Evolutionary conservation across 345 rosid species (phyloP).

Genomic region (Euphorbia pulcherrima): DNA sequence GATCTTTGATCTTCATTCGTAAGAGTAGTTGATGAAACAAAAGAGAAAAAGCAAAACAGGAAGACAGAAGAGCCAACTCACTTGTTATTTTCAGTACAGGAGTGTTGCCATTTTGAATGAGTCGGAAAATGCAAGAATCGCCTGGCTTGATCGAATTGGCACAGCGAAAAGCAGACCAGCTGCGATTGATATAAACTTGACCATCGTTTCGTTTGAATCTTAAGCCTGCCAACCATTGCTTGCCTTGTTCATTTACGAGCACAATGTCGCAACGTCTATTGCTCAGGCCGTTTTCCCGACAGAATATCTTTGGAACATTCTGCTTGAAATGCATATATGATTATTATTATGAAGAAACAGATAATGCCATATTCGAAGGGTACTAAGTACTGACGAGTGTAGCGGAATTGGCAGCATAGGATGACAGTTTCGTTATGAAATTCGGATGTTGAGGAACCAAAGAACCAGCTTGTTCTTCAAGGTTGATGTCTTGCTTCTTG

Average conservation of each 20-base stretch:
- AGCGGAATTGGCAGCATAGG: neutral
- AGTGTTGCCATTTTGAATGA: neutral
- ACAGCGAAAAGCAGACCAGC: constrained; percentile 11
- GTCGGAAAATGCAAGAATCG: constrained; percentile 4
- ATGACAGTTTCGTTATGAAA: neutral
- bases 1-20: neutral
- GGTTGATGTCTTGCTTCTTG: neutral
- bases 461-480: neutral
- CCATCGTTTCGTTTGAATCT: neutral
- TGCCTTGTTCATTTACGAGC: constrained; percentile 11
- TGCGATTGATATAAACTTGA: neutral
- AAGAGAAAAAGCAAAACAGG: neutral
- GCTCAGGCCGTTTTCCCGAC: neutral
- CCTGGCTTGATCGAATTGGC: constrained; percentile 10
- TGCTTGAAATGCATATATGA: neutral
- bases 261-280: neutral
- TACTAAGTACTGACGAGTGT: neutral
- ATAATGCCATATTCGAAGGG: neutral
- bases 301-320: neutral
- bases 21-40: neutral
- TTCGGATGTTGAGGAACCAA: neutral
- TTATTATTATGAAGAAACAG: neutral
- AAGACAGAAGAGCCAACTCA: neutral
- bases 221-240: constrained; percentile 8
- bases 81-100: neutral